Base-by-base conservation (phyloP, 768 basidiomycete species). In the Amanita muscaria region DNA sequence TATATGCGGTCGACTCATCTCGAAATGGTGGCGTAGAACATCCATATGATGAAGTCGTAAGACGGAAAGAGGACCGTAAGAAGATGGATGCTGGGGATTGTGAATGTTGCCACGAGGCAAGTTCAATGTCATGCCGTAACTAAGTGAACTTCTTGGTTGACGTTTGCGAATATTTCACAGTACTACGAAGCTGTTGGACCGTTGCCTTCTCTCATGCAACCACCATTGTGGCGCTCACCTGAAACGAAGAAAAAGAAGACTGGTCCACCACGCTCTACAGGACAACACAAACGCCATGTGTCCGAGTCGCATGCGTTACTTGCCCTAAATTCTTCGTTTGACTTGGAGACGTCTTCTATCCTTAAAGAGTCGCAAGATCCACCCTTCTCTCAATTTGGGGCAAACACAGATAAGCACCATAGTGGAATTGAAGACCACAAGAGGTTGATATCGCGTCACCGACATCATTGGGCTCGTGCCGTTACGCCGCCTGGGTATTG, bases 401-500 rank as follows among this genome's bases (percentile, higher is more conserved):
- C 15, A 16, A 14, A 29, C 14, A 35, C 36, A 18, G 37, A 23
- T 39, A n/a, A 8, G 36, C 37, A 14, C 49, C 47, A 55, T n/a
- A n/a, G n/a, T n/a, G n/a, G n/a, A 49, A 71, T 62, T 55, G 64
- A 64, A 10, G 63, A 69, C n/a, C 88, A 86, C 56, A 79, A 77
- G 61, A 72, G 84, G 49, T 64, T 69, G 5, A 80, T 88, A 40
- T 88, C 83, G 29, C 70, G 81, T 23, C 86, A 88, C 59, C 71
- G 83, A 12, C 72, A 79, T 47, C 71, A 79, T 15, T 89, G 84
- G 86, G 69, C 69, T 22, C 70, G 77, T 36, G 70, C 80, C 1
- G 73, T 69, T 40, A 91, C 88, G 1, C 92, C 92, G 9, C 89
- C 88, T 1, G 80, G 78, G 12, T 94, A 88, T 62, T 93, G 90